A percentile compares a stretch with the other conserved stretches of the same genome.
Conservation (phyloP, 768 basidiomycete species). For the Boletus speciosus region DNA sequence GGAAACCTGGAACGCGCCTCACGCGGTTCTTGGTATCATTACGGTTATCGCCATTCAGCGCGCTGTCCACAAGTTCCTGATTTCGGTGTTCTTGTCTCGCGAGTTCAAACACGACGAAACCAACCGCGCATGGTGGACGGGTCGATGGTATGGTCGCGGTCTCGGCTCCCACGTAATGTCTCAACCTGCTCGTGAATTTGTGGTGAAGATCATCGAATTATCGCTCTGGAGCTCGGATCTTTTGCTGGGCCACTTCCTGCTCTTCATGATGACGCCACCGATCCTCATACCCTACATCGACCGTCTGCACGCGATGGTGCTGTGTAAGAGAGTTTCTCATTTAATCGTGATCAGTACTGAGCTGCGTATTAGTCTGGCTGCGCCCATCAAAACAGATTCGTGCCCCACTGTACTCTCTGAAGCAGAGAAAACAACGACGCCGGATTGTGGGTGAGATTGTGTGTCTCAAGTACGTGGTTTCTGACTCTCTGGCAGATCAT, state of each 20-base stretch:
- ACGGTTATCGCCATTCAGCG: conserved; percentile 90
- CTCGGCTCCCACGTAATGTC: conserved; percentile 89
- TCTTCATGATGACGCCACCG: conserved; percentile 89
- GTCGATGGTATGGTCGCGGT: conserved; percentile 93
- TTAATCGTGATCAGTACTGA: conserved; percentile 13
- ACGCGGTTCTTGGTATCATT: conserved; percentile 92
- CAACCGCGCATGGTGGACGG: conserved; percentile 99
- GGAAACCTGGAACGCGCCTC: conserved; percentile 86
- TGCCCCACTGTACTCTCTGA: conserved; percentile 84
- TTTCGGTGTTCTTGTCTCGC: conserved; percentile 89
- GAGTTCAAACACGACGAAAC: conserved; percentile 99
- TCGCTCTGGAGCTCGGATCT: conserved; percentile 95
- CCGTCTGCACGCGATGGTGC: conserved; percentile 82
- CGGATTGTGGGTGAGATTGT: conserved; percentile 64
- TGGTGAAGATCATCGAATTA: conserved; percentile 97
- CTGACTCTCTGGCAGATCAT: conserved; percentile 51
- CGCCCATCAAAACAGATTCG: conserved; percentile 93
- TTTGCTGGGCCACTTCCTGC: conserved; percentile 77
- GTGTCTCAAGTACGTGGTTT: background rate
- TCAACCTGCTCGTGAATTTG: conserved; percentile 95
- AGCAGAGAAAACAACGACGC: conserved; percentile 85
- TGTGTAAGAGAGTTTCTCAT: conserved; percentile 52
- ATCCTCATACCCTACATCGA: conserved; percentile 90
- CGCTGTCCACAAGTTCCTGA: conserved; percentile 88
- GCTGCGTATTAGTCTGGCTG: conserved; percentile 71